A percentile compares a stretch with the other conserved stretches of the same genome.
Evolutionary conservation across 1,284 basidiomycete genomes (phyloP).

Genomic region (Ustilago esculenta): DNA sequence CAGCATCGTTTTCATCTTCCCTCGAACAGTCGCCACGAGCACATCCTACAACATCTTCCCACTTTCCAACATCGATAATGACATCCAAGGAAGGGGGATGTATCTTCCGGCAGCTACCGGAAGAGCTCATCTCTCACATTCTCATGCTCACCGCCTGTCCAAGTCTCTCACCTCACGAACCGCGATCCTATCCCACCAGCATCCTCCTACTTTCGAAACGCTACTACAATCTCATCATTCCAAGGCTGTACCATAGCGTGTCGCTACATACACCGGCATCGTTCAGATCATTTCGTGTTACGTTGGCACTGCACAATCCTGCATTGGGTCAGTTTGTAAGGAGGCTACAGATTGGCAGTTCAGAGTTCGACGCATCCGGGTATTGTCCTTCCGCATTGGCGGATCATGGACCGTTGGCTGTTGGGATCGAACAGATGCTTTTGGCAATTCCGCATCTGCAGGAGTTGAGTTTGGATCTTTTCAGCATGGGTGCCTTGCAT

Average conservation of each 20-base stretch:
- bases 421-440: slow-evolving; percentile 57
- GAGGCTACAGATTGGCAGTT: slow-evolving; percentile 36
- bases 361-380: slow-evolving; percentile 47
- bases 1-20: not conserved
- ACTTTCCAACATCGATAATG: not conserved
- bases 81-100: not conserved
- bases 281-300: slow-evolving; percentile 44
- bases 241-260: slow-evolving; percentile 46
- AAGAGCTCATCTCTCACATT: slow-evolving; percentile 45
- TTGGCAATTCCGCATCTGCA: slow-evolving; percentile 38
- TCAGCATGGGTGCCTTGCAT: slow-evolving; percentile 48
- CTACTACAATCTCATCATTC: slow-evolving; percentile 41
- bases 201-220: slow-evolving; percentile 45
- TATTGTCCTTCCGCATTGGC: slow-evolving; percentile 52
- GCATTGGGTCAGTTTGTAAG: slow-evolving; percentile 35
- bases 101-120: slow-evolving; percentile 30
- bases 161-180: slow-evolving; percentile 31
- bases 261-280: slow-evolving; percentile 33
- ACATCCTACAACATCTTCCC: not conserved
- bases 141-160: slow-evolving; percentile 44
- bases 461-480: slow-evolving; percentile 56
- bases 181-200: slow-evolving; percentile 32
- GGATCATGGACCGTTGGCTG: slow-evolving; percentile 33
- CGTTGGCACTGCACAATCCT: slow-evolving; percentile 53
- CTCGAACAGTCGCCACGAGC: not conserved